Percentiles rank a stretch among this genome's conserved stretches.
Conservation (phyloP, 306 rosid genomes). For the Castanea crenata region DNA sequence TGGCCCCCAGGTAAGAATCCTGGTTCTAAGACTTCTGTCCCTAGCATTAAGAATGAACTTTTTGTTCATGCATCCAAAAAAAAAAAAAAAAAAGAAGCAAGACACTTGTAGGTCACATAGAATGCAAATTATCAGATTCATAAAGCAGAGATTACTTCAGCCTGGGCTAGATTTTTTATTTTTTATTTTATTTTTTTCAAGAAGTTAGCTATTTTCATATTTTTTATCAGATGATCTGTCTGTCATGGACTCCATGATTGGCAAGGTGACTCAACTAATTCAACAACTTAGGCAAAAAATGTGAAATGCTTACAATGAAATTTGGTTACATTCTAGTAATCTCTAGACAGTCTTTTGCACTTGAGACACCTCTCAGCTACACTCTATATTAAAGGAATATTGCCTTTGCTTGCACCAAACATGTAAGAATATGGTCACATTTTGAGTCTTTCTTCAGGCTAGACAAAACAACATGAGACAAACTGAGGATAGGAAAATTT, state of each 20-base stretch:
- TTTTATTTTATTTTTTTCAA: no score
- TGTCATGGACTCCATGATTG: background rate
- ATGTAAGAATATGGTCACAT: no score
- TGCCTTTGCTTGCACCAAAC: no score
- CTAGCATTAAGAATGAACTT: no score
- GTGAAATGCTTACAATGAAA: background rate
- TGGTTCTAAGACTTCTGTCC: no score
- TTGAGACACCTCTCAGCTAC: background rate
- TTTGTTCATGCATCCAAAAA: background rate
- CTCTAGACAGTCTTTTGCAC: background rate
- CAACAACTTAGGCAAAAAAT: background rate
- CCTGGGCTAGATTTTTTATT: background rate
- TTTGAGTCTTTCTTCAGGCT: no score
- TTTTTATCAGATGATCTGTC: background rate
- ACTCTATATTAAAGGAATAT: background rate
- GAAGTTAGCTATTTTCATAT: background rate
- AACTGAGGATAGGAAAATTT: background rate
- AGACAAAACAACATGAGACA: background rate
- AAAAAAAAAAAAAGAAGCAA: background rate
- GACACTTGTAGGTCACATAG: background rate
- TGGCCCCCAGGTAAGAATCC: no score
- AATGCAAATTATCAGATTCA: background rate
- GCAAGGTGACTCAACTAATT: background rate
- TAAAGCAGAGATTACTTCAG: background rate
- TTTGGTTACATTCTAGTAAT: background rate